A percentile compares a stretch with the other conserved stretches of the same genome.
These are phyloP conservation scores for Rhodotorula sp. DNA, from an alignment of 1,284 basidiomycete species.

Conservation along the genomic window DNA sequence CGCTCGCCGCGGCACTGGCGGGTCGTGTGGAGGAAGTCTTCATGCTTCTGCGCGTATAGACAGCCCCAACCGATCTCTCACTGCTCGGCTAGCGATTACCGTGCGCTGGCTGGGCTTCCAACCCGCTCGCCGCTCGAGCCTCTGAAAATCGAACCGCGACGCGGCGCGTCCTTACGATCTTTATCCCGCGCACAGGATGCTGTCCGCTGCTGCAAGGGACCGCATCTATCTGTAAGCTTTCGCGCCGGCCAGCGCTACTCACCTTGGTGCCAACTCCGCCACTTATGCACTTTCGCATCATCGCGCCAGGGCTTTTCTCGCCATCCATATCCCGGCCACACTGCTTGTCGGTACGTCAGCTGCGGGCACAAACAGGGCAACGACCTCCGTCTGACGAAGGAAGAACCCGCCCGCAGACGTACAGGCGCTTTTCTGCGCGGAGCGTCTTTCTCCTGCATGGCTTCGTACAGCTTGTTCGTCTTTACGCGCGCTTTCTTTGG, in stretches of 20 bases:
- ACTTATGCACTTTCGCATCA: not conserved
- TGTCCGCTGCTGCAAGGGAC: constrained; percentile 12
- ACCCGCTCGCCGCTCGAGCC: not conserved
- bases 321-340: constrained; percentile 64
- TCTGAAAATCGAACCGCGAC: not conserved
- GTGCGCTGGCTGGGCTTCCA: too few relatives aligned
- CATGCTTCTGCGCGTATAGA: too few relatives aligned
- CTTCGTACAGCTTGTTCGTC: constrained; percentile 31
- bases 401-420: constrained; percentile 52
- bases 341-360: constrained; percentile 53
- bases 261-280: constrained; percentile 39
- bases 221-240: constrained; percentile 27
- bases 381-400: not conserved
- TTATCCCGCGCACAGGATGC: constrained; percentile 2
- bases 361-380: not conserved
- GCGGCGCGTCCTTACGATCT: not conserved
- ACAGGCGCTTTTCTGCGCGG: constrained; percentile 64
- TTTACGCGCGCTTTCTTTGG: not conserved
- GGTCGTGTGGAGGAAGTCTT: not conserved
- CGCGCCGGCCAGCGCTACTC: not conserved
- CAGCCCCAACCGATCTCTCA: too few relatives aligned
- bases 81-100: too few relatives aligned
- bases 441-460: constrained; percentile 47
- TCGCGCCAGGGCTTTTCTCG: constrained; percentile 26
- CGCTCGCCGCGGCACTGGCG: not conserved